These are phyloP conservation scores for Fusarium sp. DNA, from an alignment of 2,329 filamentous ascomycete species.

Conservation along the genomic window DNA sequence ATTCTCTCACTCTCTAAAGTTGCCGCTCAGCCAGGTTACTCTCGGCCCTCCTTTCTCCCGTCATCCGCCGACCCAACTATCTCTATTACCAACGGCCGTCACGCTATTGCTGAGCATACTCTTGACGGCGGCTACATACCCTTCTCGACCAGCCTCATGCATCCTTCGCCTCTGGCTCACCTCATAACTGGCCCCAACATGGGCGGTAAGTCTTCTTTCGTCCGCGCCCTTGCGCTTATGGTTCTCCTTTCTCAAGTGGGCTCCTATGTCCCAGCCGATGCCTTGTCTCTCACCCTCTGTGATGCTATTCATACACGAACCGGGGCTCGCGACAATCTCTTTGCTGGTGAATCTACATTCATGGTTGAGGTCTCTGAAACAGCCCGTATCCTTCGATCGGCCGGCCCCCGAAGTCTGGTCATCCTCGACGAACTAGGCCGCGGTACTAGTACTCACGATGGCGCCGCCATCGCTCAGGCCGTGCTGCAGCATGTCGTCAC, in stretches of 20 bases:
- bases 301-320: conserved; percentile 96
- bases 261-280: conserved; percentile 86
- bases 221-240: conserved; percentile 90
- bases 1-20: conserved; percentile 86
- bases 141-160: conserved; percentile 80
- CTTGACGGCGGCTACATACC: conserved; percentile 89
- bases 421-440: conserved; percentile 95
- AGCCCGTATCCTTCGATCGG: conserved; percentile 86
- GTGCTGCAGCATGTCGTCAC: conserved; percentile 86
- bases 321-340: conserved; percentile 95
- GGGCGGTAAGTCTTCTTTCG: conserved; percentile 98
- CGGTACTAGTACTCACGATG: conserved; percentile 94
- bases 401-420: conserved; percentile 84
- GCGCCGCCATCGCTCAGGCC: conserved; percentile 92
- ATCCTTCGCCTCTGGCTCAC: conserved; percentile 73
- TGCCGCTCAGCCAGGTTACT: conserved; percentile 87
- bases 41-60: conserved; percentile 74
- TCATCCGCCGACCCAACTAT: conserved; percentile 74
- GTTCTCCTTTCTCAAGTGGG: conserved; percentile 95
- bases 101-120: conserved; percentile 95
- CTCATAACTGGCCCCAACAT: conserved; percentile 98
- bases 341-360: conserved; percentile 94
- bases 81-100: conserved; percentile 71
- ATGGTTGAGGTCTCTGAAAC: conserved; percentile 98
- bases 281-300: conserved; percentile 79